Conservation (phyloP, 768 basidiomycete species). For the Hericium alpestre region DNA sequence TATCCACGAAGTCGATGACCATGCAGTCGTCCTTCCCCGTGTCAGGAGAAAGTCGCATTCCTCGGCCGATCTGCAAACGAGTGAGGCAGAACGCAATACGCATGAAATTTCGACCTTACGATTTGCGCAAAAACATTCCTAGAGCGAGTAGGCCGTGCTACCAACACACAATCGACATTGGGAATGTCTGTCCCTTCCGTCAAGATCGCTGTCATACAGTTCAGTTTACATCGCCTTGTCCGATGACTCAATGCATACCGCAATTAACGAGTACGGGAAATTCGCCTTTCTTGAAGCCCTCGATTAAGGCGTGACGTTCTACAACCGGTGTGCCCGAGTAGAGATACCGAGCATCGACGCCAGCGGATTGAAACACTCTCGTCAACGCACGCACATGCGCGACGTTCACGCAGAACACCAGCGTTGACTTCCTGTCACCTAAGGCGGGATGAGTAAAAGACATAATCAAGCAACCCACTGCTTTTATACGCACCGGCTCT, state of each 20-base stretch:
- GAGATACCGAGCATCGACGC: slow-evolving; percentile 78
- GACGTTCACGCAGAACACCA: slow-evolving; percentile 86
- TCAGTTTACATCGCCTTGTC: neutral
- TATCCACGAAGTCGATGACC: slow-evolving; percentile 88
- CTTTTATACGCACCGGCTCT: slow-evolving; percentile 48
- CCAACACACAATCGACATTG: slow-evolving; percentile 82
- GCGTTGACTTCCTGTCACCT: slow-evolving; percentile 65
- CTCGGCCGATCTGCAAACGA: slow-evolving; percentile 67
- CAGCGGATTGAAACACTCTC: slow-evolving; percentile 55
- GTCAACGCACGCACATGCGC: slow-evolving; percentile 73
- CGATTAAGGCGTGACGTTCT: slow-evolving; percentile 56
- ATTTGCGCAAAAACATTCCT: slow-evolving; percentile 88
- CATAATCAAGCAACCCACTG: neutral
- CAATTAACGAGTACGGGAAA: slow-evolving; percentile 90
- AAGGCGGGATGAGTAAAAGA: neutral
- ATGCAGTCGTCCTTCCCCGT: slow-evolving; percentile 79
- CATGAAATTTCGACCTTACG: slow-evolving; percentile 33
- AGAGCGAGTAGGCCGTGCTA: slow-evolving; percentile 84
- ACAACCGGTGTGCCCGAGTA: slow-evolving; percentile 53
- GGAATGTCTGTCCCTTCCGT: slow-evolving; percentile 95
- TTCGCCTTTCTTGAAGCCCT: slow-evolving; percentile 55
- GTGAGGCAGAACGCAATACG: neutral
- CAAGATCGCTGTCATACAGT: slow-evolving; percentile 49
- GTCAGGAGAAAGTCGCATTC: slow-evolving; percentile 73
- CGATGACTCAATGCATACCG: slow-evolving; percentile 29